A percentile compares a stretch with the other conserved stretches of the same genome.
Evolutionary conservation across 2,329 filamentous ascomycete species (phyloP).

Genomic region (Cercospora brassicicola): DNA sequence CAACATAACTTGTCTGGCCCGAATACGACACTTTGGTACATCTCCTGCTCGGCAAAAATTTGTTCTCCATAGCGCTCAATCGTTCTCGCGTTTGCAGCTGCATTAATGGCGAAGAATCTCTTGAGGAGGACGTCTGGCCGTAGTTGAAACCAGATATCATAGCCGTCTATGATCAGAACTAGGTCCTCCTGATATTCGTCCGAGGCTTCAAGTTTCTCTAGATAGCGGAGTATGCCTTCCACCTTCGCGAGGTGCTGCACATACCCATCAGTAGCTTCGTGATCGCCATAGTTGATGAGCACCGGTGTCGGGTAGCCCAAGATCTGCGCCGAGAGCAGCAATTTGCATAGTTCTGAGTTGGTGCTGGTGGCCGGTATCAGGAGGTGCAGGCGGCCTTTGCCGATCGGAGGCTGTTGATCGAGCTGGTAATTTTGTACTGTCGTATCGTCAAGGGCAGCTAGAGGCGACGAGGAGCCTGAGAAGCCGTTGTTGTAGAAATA

Average conservation of each 20-base stretch:
- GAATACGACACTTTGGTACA: conserved; percentile 37
- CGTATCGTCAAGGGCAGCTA: conserved; percentile 1
- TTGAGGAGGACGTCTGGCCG: conserved; percentile 29
- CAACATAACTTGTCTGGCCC: conserved; percentile 40
- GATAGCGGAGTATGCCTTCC: conserved; percentile 21
- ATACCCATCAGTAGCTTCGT: conserved; percentile 22
- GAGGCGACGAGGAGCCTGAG: not conserved
- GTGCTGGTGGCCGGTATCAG: conserved; percentile 53
- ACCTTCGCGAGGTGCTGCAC: conserved; percentile 31
- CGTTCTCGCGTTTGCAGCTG: conserved; percentile 43
- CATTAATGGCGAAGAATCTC: conserved; percentile 30
- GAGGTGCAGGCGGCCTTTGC: conserved; percentile 52
- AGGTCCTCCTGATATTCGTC: conserved; percentile 41
- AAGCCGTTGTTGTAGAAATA: not conserved
- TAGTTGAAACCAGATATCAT: conserved; percentile 34
- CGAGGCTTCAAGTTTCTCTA: conserved; percentile 21
- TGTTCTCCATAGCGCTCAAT: conserved; percentile 32
- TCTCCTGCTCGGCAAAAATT: conserved; percentile 38
- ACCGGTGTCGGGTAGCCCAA: conserved; percentile 26
- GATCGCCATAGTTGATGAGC: conserved; percentile 26
- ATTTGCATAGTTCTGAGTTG: conserved; percentile 36
- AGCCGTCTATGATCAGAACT: conserved; percentile 32
- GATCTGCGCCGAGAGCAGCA: conserved; percentile 21
- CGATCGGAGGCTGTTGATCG: not conserved
- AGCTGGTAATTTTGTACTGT: not conserved